phyloP scores from a whole-genome alignment of 352 stramenopile species.

The Globisporangium okanoganense region DNA sequence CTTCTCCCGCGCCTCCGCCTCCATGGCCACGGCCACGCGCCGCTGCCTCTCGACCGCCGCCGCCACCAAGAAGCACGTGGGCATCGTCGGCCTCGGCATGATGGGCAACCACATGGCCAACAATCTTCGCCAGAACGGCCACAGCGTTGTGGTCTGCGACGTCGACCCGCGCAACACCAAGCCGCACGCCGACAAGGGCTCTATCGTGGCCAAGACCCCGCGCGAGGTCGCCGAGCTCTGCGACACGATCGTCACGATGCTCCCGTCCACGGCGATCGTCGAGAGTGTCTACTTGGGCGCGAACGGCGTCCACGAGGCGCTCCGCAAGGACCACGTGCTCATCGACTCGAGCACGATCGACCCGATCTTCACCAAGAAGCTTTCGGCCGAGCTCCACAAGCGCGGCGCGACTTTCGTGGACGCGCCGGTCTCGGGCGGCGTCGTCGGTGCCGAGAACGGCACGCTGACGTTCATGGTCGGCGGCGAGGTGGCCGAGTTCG shows the following conservation, averaged over 20 bases:
- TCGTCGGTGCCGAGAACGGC: slow-evolving; percentile 92
- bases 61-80: slow-evolving; percentile 47
- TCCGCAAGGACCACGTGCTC: slow-evolving; percentile 79
- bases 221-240: slow-evolving; percentile 75
- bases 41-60: slow-evolving; percentile 11
- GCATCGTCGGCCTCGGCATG: slow-evolving; percentile 92
- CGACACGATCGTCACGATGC: slow-evolving; percentile 93
- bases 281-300: slow-evolving; percentile 71
- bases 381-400: slow-evolving; percentile 65
- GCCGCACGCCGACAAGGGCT: slow-evolving; percentile 48
- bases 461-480: slow-evolving; percentile 99
- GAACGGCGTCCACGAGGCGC: slow-evolving; percentile 64
- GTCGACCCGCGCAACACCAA: slow-evolving; percentile 47
- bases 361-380: slow-evolving; percentile 87
- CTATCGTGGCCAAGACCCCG: slow-evolving; percentile 44
- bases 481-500: slow-evolving; percentile 54
- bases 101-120: slow-evolving; percentile 93
- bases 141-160: slow-evolving; percentile 81
- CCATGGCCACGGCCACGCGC: not conserved
- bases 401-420: slow-evolving; percentile 85
- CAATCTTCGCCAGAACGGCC: slow-evolving; percentile 85
- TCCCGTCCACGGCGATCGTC: slow-evolving; percentile 90
- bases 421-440: slow-evolving; percentile 95
- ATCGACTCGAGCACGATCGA: slow-evolving; percentile 97
- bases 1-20: not conserved